phyloP scores from a whole-genome alignment of 345 rosid genomes.

The Heritiera fomes region DNA sequence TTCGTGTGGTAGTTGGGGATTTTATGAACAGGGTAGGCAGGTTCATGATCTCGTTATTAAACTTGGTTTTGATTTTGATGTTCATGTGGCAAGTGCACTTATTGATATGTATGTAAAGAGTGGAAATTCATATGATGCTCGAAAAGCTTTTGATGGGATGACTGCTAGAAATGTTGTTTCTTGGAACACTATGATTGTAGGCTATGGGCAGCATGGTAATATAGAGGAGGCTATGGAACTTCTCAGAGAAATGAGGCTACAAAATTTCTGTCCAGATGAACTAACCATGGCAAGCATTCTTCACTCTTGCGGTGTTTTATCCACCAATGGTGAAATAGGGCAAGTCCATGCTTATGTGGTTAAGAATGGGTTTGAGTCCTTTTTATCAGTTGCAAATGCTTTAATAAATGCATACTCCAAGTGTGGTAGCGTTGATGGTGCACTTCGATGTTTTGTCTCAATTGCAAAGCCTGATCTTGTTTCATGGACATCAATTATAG shows the following conservation, averaged over 20 bases:
- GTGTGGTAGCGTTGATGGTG: slow-evolving; percentile 52
- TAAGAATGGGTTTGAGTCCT: slow-evolving; percentile 44
- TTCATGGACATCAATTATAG: slow-evolving; percentile 64
- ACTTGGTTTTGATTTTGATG: slow-evolving; percentile 47
- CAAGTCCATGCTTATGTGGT: slow-evolving; percentile 51
- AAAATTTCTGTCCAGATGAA: slow-evolving; percentile 56
- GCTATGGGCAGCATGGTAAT: slow-evolving; percentile 53
- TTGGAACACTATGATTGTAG: slow-evolving; percentile 71
- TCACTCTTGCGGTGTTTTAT: slow-evolving; percentile 51
- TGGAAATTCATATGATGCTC: slow-evolving; percentile 42
- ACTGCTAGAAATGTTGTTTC: slow-evolving; percentile 53
- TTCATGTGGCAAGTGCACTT: slow-evolving; percentile 60
- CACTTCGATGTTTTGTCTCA: slow-evolving; percentile 48
- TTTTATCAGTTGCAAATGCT: slow-evolving; percentile 54
- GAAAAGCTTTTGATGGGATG: slow-evolving; percentile 55
- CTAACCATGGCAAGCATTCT: slow-evolving; percentile 59
- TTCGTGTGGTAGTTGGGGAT: slow-evolving; percentile 39
- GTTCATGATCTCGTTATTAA: slow-evolving; percentile 54
- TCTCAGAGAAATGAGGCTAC: slow-evolving; percentile 45
- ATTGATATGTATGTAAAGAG: slow-evolving; percentile 60
- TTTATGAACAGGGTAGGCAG: slow-evolving; percentile 46
- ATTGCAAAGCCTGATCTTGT: slow-evolving; percentile 55
- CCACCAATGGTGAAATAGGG: slow-evolving; percentile 43
- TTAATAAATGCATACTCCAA: slow-evolving; percentile 59
- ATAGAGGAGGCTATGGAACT: slow-evolving; percentile 57